Conservation (phyloP, 2,329 filamentous ascomycete species). For the Fusarium xyrophilum region DNA sequence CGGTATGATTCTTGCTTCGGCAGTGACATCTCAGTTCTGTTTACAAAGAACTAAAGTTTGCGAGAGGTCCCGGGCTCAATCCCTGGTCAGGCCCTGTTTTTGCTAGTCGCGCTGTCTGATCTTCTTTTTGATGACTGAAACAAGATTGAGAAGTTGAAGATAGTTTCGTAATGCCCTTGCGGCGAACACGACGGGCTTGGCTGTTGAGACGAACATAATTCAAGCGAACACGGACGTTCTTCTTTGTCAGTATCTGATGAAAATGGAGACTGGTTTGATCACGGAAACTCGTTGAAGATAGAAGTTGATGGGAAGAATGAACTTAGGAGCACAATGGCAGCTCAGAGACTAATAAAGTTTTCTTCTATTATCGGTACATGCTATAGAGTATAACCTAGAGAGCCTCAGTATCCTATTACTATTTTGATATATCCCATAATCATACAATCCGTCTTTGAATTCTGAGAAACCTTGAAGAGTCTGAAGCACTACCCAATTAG, state of each 20-base stretch:
- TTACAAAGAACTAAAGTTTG: conserved; percentile 36
- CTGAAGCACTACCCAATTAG: not conserved
- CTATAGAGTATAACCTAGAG: rapidly evolving
- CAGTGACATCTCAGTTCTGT: conserved; percentile 21
- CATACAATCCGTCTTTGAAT: not conserved
- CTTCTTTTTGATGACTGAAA: not conserved
- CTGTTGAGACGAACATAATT: rapidly evolving
- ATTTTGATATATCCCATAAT: not conserved
- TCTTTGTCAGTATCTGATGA: too few relatives aligned
- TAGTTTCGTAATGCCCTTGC: too few relatives aligned
- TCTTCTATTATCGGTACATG: not conserved
- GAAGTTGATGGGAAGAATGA: too few relatives aligned
- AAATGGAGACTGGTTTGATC: not conserved
- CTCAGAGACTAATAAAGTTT: not conserved
- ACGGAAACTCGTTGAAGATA: too few relatives aligned
- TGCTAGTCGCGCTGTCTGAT: not conserved
- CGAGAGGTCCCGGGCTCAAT: conserved; percentile 57
- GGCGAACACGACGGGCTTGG: too few relatives aligned
- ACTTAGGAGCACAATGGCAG: not conserved
- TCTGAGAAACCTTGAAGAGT: too few relatives aligned
- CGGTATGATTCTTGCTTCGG: conserved; percentile 33
- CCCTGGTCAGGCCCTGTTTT: conserved; percentile 51
- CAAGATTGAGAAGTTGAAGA: rapidly evolving
- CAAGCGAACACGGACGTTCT: not conserved
- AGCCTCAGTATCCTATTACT: not conserved